Base-by-base conservation (phyloP, 371 early-diverging fungal species). In the Sporodiniella umbellata region DNA sequence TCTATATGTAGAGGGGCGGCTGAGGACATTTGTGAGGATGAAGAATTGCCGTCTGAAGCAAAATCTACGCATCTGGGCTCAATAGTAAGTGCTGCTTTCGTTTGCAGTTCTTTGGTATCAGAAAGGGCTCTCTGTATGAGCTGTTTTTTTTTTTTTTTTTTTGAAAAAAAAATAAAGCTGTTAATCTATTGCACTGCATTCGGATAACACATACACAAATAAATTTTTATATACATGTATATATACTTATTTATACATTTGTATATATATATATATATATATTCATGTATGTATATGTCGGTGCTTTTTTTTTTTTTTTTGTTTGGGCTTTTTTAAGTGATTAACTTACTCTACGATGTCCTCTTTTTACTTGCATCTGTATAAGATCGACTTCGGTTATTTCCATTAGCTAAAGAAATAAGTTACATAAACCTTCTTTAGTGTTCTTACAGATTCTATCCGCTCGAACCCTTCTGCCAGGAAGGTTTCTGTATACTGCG, bases 341-440 rank as follows among this genome's bases (percentile, higher is more conserved):
- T 31, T 12, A 48, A 55, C 63, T 48, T 68, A 78, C 75, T 54
- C 78, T 66, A 33, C 78, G 66, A 67, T 78, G 78, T 15, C 78
- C 78, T 45, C 78, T 49, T 56, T 75, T 78, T 5, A 75, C 70
- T 53, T 62, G 56, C 68, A 78, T 70, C 14, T 72, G 73, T 40
- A 66, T 58, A 24, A 78, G 48, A 54, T 78, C 78, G 8, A 48
- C n/a, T 62, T 78, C 78, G 8, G 75, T 74, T 1, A 74, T 68
- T 46, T 78, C 78, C 28, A 68, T 42, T n/a, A 78, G 50, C 75
- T 77, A 44, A 26, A 60, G 42, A 45, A 17, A 51, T 19, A 3
- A 37, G 10, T 24, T 24, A 45, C 31, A n/a, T 28, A 39, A 21
- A n/a, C 6, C 48, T 42, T 21, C n/a, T 33, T 10, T 47, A 11